phyloP scores from a whole-genome alignment of 1,284 basidiomycete species.

The Naganishia sp. region DNA sequence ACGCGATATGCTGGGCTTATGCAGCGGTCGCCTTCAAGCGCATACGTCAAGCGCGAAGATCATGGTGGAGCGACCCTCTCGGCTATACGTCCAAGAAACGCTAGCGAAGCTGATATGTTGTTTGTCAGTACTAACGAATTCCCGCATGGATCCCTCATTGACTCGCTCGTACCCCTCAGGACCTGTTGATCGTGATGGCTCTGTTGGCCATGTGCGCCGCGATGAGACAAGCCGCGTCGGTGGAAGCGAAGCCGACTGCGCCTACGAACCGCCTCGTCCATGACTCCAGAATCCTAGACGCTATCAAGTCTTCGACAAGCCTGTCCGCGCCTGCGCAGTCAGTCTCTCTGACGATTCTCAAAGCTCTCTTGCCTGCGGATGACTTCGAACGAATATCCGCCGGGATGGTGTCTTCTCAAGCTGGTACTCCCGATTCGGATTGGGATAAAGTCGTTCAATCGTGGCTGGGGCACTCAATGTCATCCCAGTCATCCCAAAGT shows the following conservation, averaged over 20 bases:
- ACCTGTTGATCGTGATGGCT: slow-evolving; percentile 31
- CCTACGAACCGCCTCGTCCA: slow-evolving; percentile 2
- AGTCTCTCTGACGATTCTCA: slow-evolving; percentile 31
- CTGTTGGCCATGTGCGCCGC: slow-evolving; percentile 28
- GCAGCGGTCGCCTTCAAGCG: too few relatives aligned
- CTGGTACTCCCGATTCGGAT: neutral
- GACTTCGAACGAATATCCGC: too few relatives aligned
- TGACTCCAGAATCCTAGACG: neutral
- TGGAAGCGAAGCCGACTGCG: neutral
- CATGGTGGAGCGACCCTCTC: too few relatives aligned
- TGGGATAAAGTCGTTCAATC: slow-evolving; percentile 26
- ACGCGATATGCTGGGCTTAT: neutral
- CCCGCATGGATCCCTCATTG: neutral
- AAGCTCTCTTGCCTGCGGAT: slow-evolving; percentile 23
- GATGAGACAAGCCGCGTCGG: neutral
- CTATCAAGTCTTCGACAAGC: slow-evolving; percentile 14
- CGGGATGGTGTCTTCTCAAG: too few relatives aligned
- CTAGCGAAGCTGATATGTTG: slow-evolving; percentile 29
- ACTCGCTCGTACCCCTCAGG: slow-evolving; percentile 10
- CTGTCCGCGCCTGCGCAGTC: neutral
- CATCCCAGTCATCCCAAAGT: neutral
- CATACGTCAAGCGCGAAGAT: too few relatives aligned
- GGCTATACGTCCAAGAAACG: too few relatives aligned
- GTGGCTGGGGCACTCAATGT: slow-evolving; percentile 26
- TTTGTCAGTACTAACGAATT: slow-evolving; percentile 28